A percentile compares a stretch with the other conserved stretches of the same genome.
These are phyloP conservation scores for Nakazawaea anatomiae DNA, from an alignment of 805 yeast genomes.

Conservation along the genomic window DNA sequence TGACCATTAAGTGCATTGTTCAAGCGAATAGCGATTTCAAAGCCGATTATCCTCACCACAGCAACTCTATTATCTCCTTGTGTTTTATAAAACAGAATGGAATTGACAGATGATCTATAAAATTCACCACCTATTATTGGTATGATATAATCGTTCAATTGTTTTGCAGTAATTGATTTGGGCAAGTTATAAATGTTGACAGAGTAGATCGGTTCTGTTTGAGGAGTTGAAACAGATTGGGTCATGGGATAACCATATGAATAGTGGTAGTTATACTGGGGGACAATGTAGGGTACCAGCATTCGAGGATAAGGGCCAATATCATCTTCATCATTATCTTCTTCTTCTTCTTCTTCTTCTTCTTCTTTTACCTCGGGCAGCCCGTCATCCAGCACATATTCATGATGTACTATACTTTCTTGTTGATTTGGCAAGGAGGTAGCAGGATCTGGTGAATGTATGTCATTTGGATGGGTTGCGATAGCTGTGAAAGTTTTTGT, in stretches of 20 bases:
- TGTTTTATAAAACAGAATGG: conserved; percentile 1
- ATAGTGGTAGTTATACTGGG: neutral
- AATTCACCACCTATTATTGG: conserved; percentile 9
- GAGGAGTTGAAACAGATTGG: neutral
- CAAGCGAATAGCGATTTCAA: conserved; percentile 6
- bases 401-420: no score
- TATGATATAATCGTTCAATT: conserved; percentile 3
- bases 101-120: conserved; percentile 2
- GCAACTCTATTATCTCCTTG: conserved; percentile 1
- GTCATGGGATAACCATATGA: neutral
- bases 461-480: no score
- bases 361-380: no score
- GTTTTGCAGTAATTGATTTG: neutral
- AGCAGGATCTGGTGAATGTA: no score
- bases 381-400: no score
- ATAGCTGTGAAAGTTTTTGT: no score
- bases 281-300: neutral
- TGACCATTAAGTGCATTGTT: conserved; percentile 9
- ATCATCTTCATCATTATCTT: no score
- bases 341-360: no score
- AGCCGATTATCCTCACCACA: conserved; percentile 3
- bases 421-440: no score
- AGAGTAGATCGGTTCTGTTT: neutral
- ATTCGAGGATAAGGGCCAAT: neutral
- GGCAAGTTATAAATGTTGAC: conserved; percentile 1